Conservation (phyloP, 1,139 yeast species). For the Yamadazyma siamensis region DNA sequence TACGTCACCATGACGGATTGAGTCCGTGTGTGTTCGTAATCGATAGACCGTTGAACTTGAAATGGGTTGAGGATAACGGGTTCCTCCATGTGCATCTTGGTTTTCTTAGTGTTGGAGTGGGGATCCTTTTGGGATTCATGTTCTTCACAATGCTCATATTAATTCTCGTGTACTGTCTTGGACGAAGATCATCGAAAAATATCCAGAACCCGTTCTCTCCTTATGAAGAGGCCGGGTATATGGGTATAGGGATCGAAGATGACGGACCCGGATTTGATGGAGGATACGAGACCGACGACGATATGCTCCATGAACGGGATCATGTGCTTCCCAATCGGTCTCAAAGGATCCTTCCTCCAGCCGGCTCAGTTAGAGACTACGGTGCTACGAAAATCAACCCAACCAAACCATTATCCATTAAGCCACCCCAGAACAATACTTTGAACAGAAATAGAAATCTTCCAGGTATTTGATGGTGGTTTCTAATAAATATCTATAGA, state of each 20-base stretch:
- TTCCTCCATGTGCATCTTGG: conserved; percentile 59
- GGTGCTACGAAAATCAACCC: no score
- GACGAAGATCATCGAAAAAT: conserved; percentile 14
- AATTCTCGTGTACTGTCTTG: conserved; percentile 26
- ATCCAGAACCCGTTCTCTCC: conserved; percentile 8
- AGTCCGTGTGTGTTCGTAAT: conserved; percentile 63
- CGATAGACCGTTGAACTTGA: conserved; percentile 55
- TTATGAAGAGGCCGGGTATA: conserved; percentile 24
- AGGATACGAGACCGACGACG: conserved; percentile 49
- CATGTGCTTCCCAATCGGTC: conserved; percentile 23
- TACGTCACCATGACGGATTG: conserved; percentile 21
- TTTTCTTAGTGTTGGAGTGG: conserved; percentile 62
- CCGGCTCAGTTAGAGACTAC: conserved; percentile 13
- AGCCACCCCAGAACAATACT: conserved; percentile 6
- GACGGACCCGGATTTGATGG: conserved; percentile 25
- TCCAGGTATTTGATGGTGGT: conserved; percentile 18
- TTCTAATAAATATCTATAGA: not conserved
- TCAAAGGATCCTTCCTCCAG: conserved; percentile 2
- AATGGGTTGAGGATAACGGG: conserved; percentile 55
- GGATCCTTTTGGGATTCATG: conserved; percentile 57
- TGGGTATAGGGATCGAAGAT: conserved; percentile 37
- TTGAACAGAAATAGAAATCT: conserved; percentile 35
- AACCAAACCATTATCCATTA: conserved; percentile 13
- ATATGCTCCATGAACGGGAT: conserved; percentile 32
- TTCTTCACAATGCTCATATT: conserved; percentile 32